These are phyloP conservation scores for Datisca glomerata DNA, from an alignment of 306 rosid genomes.

Conservation along the genomic window DNA sequence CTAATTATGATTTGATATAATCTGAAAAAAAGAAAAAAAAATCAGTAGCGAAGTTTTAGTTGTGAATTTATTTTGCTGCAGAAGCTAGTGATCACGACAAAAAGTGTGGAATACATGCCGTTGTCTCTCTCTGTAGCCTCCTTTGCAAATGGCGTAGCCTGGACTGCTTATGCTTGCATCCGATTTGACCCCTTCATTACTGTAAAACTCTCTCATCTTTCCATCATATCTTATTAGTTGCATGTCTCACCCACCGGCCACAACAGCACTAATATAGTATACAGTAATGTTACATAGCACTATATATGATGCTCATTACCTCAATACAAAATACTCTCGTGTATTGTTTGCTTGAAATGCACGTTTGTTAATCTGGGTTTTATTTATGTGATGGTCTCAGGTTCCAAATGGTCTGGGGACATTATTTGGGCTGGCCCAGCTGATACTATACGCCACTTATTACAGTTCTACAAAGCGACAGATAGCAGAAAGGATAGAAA, in stretches of 20 bases:
- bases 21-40: no score
- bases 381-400: conserved; percentile 35
- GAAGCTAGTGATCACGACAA: conserved; percentile 78
- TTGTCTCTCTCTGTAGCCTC: conserved; percentile 55
- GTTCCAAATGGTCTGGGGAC: conserved; percentile 80
- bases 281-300: no score
- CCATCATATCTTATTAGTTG: no score
- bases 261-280: no score
- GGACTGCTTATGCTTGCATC: conserved; percentile 33
- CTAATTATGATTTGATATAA: neutral
- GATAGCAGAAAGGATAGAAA: conserved; percentile 42
- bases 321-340: no score
- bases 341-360: no score
- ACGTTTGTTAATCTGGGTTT: no score
- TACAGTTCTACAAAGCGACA: conserved; percentile 57
- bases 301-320: no score
- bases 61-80: conserved; percentile 13
- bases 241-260: no score
- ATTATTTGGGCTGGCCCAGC: conserved; percentile 38
- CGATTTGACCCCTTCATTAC: conserved; percentile 13
- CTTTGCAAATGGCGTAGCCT: conserved; percentile 59
- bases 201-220: neutral
- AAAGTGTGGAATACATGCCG: conserved; percentile 91
- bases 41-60: no score
- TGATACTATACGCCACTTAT: conserved; percentile 61